A percentile compares a stretch with the other conserved stretches of the same genome.
phyloP scores from a whole-genome alignment of 129 eudicot genomes.

The Pittosporum tobira region DNA sequence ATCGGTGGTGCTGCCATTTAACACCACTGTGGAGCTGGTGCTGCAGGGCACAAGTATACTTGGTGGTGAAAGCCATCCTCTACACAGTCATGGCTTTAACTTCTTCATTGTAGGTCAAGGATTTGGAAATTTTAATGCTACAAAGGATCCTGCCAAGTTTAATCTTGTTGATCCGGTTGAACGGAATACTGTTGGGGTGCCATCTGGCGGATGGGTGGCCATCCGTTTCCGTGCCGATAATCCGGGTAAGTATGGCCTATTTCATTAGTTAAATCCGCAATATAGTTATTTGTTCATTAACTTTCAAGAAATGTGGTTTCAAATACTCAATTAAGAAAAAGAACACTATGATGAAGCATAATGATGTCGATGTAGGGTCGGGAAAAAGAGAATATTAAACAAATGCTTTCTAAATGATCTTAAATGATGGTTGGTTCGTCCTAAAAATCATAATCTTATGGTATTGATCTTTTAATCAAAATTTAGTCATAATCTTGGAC shows the following conservation, averaged over 20 bases:
- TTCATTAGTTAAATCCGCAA: neutral
- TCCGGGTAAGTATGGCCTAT: conserved; percentile 34
- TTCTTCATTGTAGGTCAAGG: conserved; percentile 65
- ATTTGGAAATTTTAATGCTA: conserved; percentile 52
- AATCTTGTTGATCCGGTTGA: conserved; percentile 61
- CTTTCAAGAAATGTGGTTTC: neutral
- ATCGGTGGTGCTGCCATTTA: conserved; percentile 44
- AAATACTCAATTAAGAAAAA: neutral
- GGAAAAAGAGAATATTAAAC: too few species aligned
- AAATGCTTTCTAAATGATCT: too few species aligned
- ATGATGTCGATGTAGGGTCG: too few species aligned
- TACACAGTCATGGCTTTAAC: conserved; percentile 53
- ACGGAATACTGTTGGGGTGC: conserved; percentile 56
- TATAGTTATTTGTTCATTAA: neutral
- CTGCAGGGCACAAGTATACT: conserved; percentile 59
- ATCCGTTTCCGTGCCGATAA: conserved; percentile 59
- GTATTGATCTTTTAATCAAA: too few species aligned
- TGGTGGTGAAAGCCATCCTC: conserved; percentile 63
- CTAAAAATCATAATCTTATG: too few species aligned
- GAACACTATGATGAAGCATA: too few species aligned
- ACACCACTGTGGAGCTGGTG: conserved; percentile 56
- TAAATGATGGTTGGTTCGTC: too few species aligned
- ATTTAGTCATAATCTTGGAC: too few species aligned
- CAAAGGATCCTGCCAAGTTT: conserved; percentile 36
- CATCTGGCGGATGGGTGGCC: conserved; percentile 80